Evolutionary conservation across 78 protist species (phyloP), one percentile per base, ranked within the genome.

Genomic region (Acrasis kona): DNA sequence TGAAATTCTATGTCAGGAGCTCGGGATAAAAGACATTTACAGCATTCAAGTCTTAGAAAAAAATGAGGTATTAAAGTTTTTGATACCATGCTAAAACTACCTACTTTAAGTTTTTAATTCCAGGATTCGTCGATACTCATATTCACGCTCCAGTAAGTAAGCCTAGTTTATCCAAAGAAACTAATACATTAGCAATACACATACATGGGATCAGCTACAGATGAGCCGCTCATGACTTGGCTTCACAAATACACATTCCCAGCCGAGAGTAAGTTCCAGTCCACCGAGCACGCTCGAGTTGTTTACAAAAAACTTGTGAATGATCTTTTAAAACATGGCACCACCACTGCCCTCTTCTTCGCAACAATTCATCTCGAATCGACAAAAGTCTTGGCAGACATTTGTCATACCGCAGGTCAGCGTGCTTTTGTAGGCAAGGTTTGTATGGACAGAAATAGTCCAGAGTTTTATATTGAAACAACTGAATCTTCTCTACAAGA

Each of bases 71-170:
- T n/a, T n/a, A n/a, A n/a, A n/a, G n/a, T n/a, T n/a, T n/a, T n/a
- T n/a, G n/a, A n/a, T n/a, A n/a, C n/a, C n/a, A n/a, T n/a, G n/a
- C n/a, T n/a, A n/a, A n/a, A n/a, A n/a, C n/a, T n/a, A n/a, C n/a
- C n/a, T n/a, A n/a, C n/a, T n/a, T n/a, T n/a, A n/a, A 78, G 65
- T 87, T 92, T 36, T 28, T 91, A 19, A 32, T 91, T 0, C 96
- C 96, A 1, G 96, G 96, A 8, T 70, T 91, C 10, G 41, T 92
- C 68, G 96, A 92, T 58, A 87, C 94, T 2, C 96, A 92, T 32
- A 72, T 77, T 1, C 96, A 92, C 77, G 95, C 95, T 10, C 95
- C 96, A n/a, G n/a, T n/a, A n/a, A n/a, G n/a, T n/a, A n/a, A n/a
- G n/a, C n/a, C n/a, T n/a, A n/a, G n/a, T n/a, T n/a, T n/a, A n/a